These are phyloP conservation scores for Mycena maculata DNA, from an alignment of 768 basidiomycete genomes.

Conservation along the genomic window DNA sequence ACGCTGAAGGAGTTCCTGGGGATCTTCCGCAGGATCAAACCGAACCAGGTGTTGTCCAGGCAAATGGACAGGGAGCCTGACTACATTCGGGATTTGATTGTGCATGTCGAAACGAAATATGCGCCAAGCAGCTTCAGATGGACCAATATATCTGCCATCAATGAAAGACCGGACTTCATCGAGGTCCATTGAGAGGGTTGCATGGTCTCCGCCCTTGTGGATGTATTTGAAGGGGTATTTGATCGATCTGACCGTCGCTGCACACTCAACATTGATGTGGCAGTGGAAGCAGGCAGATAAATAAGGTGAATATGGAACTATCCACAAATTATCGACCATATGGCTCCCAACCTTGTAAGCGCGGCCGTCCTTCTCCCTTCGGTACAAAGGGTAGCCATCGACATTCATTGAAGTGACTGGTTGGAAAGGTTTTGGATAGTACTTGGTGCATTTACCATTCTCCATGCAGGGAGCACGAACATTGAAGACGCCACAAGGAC, in stretches of 20 bases:
- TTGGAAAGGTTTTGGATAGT: constrained; percentile 50
- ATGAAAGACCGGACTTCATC: constrained; percentile 34
- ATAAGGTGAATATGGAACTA: constrained; percentile 51
- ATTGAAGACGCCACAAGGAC: constrained; percentile 45
- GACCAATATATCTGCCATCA: constrained; percentile 42
- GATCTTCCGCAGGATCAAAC: constrained; percentile 46
- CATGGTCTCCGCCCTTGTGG: constrained; percentile 24
- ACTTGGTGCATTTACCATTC: constrained; percentile 49
- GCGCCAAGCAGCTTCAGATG: constrained; percentile 51
- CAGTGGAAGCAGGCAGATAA: constrained; percentile 47
- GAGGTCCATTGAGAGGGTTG: neutral
- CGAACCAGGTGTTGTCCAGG: constrained; percentile 52
- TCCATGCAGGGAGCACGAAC: constrained; percentile 49
- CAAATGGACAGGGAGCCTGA: constrained; percentile 57
- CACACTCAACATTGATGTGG: constrained; percentile 56
- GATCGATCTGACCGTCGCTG: constrained; percentile 41
- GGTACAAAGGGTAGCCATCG: constrained; percentile 51
- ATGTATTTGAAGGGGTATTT: constrained; percentile 42
- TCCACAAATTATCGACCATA: constrained; percentile 43
- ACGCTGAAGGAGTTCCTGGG: constrained; percentile 36
- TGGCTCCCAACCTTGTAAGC: constrained; percentile 14
- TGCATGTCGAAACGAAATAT: constrained; percentile 50
- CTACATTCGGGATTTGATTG: constrained; percentile 50
- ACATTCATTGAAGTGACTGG: constrained; percentile 43
- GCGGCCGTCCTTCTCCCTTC: constrained; percentile 34